phyloP scores from a whole-genome alignment of 768 basidiomycete genomes.

The Wakefieldia striispora region DNA sequence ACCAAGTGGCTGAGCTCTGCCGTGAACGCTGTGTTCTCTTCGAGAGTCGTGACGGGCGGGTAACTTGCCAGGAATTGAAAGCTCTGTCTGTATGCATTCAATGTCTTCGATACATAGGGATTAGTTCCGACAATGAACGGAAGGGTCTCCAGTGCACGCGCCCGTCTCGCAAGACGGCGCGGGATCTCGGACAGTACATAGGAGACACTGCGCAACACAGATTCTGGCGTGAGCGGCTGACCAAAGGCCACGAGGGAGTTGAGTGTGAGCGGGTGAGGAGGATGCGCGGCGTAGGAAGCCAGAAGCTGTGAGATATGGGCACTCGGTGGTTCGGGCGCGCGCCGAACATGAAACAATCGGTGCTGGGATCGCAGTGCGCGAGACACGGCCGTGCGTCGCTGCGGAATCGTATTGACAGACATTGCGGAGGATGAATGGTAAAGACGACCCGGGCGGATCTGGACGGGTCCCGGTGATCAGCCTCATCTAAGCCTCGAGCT shows the following conservation, averaged over 20 bases:
- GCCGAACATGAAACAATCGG: slow-evolving; percentile 30
- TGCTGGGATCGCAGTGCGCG: slow-evolving; percentile 5
- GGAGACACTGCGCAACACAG: slow-evolving; percentile 69
- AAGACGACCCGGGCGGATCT: neutral
- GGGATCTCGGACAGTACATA: slow-evolving; percentile 79
- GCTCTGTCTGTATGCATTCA: slow-evolving; percentile 66
- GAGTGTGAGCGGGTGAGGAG: slow-evolving; percentile 69
- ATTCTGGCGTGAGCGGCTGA: slow-evolving; percentile 66
- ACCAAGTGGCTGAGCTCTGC: slow-evolving; percentile 70
- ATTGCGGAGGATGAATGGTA: slow-evolving; percentile 1
- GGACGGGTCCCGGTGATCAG: neutral
- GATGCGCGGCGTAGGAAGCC: slow-evolving; percentile 58
- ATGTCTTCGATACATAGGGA: slow-evolving; percentile 73
- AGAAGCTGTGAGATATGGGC: slow-evolving; percentile 58
- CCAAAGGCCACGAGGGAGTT: slow-evolving; percentile 74
- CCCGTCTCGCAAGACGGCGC: slow-evolving; percentile 69
- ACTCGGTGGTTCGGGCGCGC: slow-evolving; percentile 48
- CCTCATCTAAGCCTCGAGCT: neutral
- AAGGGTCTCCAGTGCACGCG: slow-evolving; percentile 68
- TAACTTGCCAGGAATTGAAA: slow-evolving; percentile 70
- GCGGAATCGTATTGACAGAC: slow-evolving; percentile 4
- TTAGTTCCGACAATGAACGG: slow-evolving; percentile 91
- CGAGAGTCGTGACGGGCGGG: slow-evolving; percentile 59
- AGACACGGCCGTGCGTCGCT: neutral
- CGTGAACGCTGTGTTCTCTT: slow-evolving; percentile 69